Percentiles rank a stretch among this genome's conserved stretches.
These are phyloP conservation scores for Gleditsia sinensis DNA, from an alignment of 306 rosid genomes.

Conservation along the genomic window DNA sequence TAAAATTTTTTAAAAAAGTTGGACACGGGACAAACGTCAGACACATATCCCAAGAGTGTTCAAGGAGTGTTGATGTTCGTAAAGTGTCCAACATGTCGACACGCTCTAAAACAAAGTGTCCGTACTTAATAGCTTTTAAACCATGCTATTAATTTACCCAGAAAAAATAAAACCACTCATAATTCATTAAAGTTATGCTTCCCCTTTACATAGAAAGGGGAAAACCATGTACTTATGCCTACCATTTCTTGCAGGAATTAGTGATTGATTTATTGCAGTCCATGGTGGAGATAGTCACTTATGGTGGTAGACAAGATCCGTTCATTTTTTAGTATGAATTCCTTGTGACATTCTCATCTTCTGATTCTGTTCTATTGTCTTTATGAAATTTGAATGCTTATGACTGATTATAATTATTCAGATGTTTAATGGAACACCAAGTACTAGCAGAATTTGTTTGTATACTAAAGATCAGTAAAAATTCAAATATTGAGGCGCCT, in stretches of 20 bases:
- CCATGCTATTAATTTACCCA: not conserved
- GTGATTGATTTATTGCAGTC: conserved; percentile 80
- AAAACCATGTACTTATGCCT: not conserved
- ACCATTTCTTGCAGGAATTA: conserved; percentile 53
- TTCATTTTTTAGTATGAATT: conserved; percentile 70
- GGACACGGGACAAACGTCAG: too few relatives aligned
- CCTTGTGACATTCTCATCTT: conserved; percentile 14
- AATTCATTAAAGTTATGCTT: not conserved
- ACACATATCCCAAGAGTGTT: too few relatives aligned
- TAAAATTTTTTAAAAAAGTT: too few relatives aligned
- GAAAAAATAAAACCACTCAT: not conserved
- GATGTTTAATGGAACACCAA: conserved; percentile 90
- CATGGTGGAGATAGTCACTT: conserved; percentile 79
- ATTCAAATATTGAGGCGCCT: conserved; percentile 72
- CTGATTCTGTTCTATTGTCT: conserved; percentile 17
- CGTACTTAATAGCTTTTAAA: too few relatives aligned
- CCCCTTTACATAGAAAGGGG: not conserved
- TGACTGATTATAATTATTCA: conserved; percentile 41
- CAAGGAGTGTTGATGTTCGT: too few relatives aligned
- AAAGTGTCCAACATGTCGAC: too few relatives aligned
- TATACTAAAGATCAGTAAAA: conserved; percentile 59
- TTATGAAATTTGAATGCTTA: conserved; percentile 16
- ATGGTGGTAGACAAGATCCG: conserved; percentile 84
- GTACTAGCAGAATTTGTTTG: conserved; percentile 79
- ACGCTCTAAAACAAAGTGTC: too few relatives aligned